Evolutionary conservation across 176 grass and related monocot species (phyloP).

Genomic region (Oryza officinalis): DNA sequence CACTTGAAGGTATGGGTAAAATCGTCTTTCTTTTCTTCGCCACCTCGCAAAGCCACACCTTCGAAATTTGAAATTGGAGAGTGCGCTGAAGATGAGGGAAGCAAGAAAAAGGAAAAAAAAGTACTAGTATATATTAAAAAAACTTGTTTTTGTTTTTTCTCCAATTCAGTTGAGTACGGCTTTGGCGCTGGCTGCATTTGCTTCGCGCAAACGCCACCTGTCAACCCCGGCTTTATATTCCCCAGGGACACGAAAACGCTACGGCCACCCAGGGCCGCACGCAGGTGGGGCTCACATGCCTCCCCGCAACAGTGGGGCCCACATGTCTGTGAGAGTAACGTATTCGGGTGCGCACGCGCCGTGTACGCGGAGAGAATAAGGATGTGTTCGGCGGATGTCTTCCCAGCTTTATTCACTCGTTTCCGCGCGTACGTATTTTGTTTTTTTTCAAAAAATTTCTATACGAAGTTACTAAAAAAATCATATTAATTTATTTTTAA

Average conservation of each 20-base stretch:
- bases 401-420: too few species aligned
- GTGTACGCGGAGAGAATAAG: neutral
- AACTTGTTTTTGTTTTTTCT: neutral
- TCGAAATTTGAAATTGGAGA: neutral
- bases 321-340: rapidly evolving
- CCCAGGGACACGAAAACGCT: rapidly evolving
- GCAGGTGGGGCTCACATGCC: too few species aligned
- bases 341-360: neutral
- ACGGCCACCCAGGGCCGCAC: neutral
- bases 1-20: neutral
- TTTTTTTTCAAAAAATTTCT: too few species aligned
- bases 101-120: neutral
- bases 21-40: neutral
- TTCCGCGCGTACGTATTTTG: too few species aligned
- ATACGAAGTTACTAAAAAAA: too few species aligned
- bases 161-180: neutral
- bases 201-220: conserved; percentile 13
- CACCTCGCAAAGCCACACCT: neutral
- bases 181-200: neutral
- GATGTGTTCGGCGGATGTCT: too few species aligned
- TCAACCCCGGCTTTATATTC: neutral
- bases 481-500: too few species aligned
- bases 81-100: neutral
- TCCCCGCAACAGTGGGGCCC: neutral
- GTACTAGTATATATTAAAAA: too few species aligned